Conservation (phyloP, 495 filamentous ascomycete genomes). For the Neurospora sp. region DNA sequence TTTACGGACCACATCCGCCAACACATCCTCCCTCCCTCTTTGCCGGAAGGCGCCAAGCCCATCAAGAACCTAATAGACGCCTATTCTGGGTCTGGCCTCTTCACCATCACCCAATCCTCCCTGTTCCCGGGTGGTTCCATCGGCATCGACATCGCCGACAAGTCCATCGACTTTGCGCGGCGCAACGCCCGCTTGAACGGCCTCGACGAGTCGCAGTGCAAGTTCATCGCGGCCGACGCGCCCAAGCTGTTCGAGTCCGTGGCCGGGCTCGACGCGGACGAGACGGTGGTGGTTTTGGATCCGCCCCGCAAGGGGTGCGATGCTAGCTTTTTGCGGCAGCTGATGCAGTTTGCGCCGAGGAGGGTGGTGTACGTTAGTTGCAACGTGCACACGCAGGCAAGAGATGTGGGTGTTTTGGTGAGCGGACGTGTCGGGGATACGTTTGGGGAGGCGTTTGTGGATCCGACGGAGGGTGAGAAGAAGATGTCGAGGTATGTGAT, state of each 20-base stretch:
- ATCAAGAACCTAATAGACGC: conserved; percentile 90
- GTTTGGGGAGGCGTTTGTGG: neutral
- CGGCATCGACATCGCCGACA: conserved; percentile 45
- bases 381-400: conserved; percentile 94
- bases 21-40: conserved; percentile 50
- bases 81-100: conserved; percentile 93
- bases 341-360: conserved; percentile 62
- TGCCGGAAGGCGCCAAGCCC: conserved; percentile 8
- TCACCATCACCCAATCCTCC: conserved; percentile 83
- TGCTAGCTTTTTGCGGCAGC: conserved; percentile 66
- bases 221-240: conserved; percentile 81
- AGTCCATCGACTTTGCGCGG: conserved; percentile 64
- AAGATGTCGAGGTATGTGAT: conserved; percentile 59
- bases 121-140: conserved; percentile 50
- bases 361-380: conserved; percentile 90
- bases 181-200: conserved; percentile 69
- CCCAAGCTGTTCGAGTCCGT: conserved; percentile 65
- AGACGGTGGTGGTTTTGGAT: conserved; percentile 86
- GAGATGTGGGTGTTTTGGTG: conserved; percentile 80
- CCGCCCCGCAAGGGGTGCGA: conserved; percentile 94
- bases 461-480: conserved; percentile 22
- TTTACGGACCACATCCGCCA: conserved; percentile 89
- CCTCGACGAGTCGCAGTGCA: conserved; percentile 45
- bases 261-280: conserved; percentile 52
- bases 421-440: conserved; percentile 37